Base-by-base conservation (phyloP, 768 basidiomycete genomes). In the Leccinum arenicola region DNA sequence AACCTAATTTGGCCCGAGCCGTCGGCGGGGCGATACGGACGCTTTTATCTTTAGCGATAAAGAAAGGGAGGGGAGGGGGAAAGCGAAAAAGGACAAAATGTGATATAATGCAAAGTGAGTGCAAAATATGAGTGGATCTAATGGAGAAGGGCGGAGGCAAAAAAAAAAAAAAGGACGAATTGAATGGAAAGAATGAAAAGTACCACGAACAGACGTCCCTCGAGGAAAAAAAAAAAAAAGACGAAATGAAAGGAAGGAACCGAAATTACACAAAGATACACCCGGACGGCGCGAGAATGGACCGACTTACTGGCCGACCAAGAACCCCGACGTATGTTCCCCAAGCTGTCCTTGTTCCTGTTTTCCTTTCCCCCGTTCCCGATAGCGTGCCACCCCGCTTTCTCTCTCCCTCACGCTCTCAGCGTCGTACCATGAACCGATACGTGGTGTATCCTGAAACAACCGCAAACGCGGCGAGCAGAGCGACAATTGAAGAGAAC, bases 401-500 rank as follows among this genome's bases (percentile, higher is more conserved):
- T 25, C 21, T 9, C 23, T 2, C 17, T 19, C 8, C n/a, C 31
- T 29, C 27, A 0, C 25, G 3, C 11, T 31, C 27, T 57, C 59
- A 74, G 7, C 76, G 75, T 55, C 77, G 71, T 49, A 85, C 78
- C 87, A 92, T 88, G 68, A 92, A 84, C 52, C 81, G 84, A 70
- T 92, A 91, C 6, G 91, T 87, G 29, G 85, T 83, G 71, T 88
- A 91, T 3, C 88, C 89, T 3, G 92, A 93, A 27, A 95, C 72
- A 54, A 90, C 61, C 9, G 93, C 96, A 72, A 98, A 91, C 0
- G 85, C 86, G 2, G 85, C 84, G 1, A 98, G 82, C 35, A 78
- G 81, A 0, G 86, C 91, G 14, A 98, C 86, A 63, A 98, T 97
- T 15, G 89, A 85, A 40, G 83, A 76, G 71, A 98, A 98, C 94